These are phyloP conservation scores for Lithohypha guttulata DNA, from an alignment of 2,329 filamentous ascomycete species.

Conservation along the genomic window DNA sequence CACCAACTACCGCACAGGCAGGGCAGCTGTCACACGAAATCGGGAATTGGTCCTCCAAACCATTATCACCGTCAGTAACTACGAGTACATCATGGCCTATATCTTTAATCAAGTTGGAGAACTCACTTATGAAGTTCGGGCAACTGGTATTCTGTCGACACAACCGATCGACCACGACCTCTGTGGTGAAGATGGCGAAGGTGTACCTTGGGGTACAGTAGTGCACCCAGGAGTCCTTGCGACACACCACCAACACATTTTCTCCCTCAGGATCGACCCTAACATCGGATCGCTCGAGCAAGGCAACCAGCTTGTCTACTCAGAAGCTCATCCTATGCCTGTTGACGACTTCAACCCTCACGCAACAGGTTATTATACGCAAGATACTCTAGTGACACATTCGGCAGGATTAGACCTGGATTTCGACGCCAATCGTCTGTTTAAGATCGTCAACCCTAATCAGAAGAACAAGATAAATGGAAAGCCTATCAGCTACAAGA, in stretches of 20 bases:
- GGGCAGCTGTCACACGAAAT: conserved; percentile 52
- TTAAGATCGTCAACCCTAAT: conserved; percentile 48
- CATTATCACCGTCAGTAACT: conserved; percentile 62
- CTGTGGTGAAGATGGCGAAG: conserved; percentile 38
- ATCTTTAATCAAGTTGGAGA: conserved; percentile 62
- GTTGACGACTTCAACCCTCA: conserved; percentile 44
- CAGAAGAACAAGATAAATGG: conserved; percentile 45
- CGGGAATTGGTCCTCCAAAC: conserved; percentile 57
- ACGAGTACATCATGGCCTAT: conserved; percentile 63
- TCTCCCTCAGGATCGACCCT: conserved; percentile 56
- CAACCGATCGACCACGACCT: conserved; percentile 49
- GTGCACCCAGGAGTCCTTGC: conserved; percentile 61
- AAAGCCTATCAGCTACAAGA: conserved; percentile 46
- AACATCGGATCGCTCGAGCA: conserved; percentile 36
- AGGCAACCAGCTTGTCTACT: conserved; percentile 48
- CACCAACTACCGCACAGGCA: conserved; percentile 57
- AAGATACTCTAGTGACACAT: conserved; percentile 37
- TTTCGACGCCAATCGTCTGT: conserved; percentile 39
- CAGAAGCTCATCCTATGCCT: conserved; percentile 51
- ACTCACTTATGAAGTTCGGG: conserved; percentile 55
- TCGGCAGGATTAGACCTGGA: conserved; percentile 41
- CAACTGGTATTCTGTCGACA: conserved; percentile 57
- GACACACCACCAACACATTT: conserved; percentile 66
- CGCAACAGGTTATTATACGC: conserved; percentile 40
- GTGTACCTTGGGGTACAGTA: conserved; percentile 56